Evolutionary conservation across 1,284 basidiomycete species (phyloP).

Genomic region (Trametes polyzona): DNA sequence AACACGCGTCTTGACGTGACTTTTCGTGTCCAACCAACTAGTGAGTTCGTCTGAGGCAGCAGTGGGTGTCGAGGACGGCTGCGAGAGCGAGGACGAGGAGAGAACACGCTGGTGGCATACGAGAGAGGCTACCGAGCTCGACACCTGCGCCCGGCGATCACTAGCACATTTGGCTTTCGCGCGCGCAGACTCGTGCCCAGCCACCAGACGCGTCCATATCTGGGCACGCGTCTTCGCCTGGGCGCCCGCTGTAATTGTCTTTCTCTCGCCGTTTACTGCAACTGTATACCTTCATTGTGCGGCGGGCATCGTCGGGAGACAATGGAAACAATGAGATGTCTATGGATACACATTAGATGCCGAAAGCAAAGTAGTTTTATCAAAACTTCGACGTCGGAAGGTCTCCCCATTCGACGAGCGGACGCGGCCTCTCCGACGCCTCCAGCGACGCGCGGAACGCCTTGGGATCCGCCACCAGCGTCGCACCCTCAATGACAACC

Average conservation of each 20-base stretch:
- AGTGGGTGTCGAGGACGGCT: not conserved
- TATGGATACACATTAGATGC: conserved; percentile 13
- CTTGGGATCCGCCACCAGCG: conserved; percentile 70
- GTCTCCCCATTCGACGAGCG: conserved; percentile 72
- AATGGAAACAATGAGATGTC: conserved; percentile 9
- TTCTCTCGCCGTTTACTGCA: conserved; percentile 2
- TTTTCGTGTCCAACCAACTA: conserved; percentile 5
- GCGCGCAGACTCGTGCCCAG: conserved; percentile 20
- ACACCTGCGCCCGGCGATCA: conserved; percentile 3
- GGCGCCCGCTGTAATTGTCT: not conserved
- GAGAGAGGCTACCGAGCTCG: not conserved
- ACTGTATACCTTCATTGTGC: too few species aligned
- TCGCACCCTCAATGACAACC: conserved; percentile 52
- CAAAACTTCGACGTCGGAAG: conserved; percentile 55
- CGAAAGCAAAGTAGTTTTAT: conserved; percentile 16
- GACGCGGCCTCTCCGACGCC: conserved; percentile 55
- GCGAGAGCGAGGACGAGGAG: not conserved
- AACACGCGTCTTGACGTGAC: conserved; percentile 18
- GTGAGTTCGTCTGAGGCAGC: not conserved
- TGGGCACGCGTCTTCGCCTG: not conserved
- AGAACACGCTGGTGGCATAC: conserved; percentile 23
- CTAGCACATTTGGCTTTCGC: not conserved
- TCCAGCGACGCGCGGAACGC: conserved; percentile 70
- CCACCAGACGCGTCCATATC: not conserved
- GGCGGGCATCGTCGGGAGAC: too few species aligned